A percentile compares a stretch with the other conserved stretches of the same genome.
phyloP scores from a whole-genome alignment of 805 yeast genomes.

The Priceomyces melissophilus region DNA sequence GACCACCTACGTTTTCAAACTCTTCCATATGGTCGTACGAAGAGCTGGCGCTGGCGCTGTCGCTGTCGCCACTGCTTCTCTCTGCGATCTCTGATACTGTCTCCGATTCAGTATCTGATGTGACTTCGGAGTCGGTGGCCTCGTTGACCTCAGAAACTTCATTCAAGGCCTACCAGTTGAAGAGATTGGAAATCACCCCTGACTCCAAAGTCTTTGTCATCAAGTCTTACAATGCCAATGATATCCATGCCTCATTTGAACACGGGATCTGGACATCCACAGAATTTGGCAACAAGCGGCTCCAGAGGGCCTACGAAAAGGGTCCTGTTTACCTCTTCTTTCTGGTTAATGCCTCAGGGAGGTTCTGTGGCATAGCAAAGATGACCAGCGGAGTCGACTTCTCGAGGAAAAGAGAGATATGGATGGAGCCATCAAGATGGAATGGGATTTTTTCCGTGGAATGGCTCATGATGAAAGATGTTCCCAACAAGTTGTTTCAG shows the following conservation, averaged over 20 bases:
- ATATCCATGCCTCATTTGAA: slow-evolving; percentile 47
- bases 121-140: no score
- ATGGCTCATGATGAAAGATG: slow-evolving; percentile 51
- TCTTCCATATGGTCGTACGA: slow-evolving; percentile 18
- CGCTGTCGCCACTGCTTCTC: slow-evolving; percentile 58
- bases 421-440: slow-evolving; percentile 49
- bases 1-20: slow-evolving; percentile 8
- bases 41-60: slow-evolving; percentile 12
- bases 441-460: slow-evolving; percentile 51
- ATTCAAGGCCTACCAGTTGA: no score
- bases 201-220: slow-evolving; percentile 45
- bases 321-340: slow-evolving; percentile 46
- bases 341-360: slow-evolving; percentile 56
- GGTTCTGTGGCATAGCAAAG: slow-evolving; percentile 57
- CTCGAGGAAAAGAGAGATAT: slow-evolving; percentile 37
- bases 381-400: slow-evolving; percentile 42
- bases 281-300: slow-evolving; percentile 50
- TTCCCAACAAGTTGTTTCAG: slow-evolving; percentile 46
- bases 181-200: no score
- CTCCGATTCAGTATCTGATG: no score
- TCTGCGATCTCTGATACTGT: no score
- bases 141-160: no score
- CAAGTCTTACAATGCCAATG: slow-evolving; percentile 48
- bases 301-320: slow-evolving; percentile 39
- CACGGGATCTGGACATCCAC: slow-evolving; percentile 61